phyloP scores from a whole-genome alignment of 2,329 filamentous ascomycete genomes.

The Trichoderma sp. region DNA sequence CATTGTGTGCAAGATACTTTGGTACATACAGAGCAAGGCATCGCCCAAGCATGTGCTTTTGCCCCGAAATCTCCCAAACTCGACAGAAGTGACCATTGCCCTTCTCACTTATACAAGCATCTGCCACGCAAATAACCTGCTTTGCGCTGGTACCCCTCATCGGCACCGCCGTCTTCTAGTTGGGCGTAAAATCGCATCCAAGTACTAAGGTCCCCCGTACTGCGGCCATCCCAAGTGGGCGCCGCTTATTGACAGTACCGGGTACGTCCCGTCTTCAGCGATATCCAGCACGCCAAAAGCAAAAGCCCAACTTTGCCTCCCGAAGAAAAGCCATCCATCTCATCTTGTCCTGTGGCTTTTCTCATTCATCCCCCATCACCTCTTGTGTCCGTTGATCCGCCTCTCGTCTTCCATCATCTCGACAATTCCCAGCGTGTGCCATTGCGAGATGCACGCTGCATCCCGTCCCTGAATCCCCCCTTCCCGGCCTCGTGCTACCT shows the following conservation, averaged over 20 bases:
- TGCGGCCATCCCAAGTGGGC: background rate
- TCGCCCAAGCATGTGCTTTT: background rate
- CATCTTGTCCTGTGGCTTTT: background rate
- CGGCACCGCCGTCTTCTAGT: background rate
- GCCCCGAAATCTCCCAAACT: background rate
- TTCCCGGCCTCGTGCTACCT: constrained; percentile 1
- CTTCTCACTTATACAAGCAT: background rate
- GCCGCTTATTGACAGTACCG: background rate
- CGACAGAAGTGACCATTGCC: background rate
- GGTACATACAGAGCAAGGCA: background rate
- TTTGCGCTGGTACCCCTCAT: background rate
- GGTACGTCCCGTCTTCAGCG: background rate
- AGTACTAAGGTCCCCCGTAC: background rate
- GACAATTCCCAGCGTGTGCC: background rate
- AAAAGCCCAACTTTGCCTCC: constrained; percentile 19
- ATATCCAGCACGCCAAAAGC: background rate
- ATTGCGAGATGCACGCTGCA: constrained; percentile 15
- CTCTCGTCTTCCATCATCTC: background rate
- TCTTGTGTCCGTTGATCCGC: background rate
- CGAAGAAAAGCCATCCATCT: constrained; percentile 13
- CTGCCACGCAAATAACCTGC: background rate
- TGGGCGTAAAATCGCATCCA: background rate
- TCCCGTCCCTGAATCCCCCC: constrained; percentile 1
- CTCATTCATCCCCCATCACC: constrained; percentile 1
- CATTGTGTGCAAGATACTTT: background rate